Percentiles rank a stretch among this genome's conserved stretches.
phyloP scores from a whole-genome alignment of 371 early-diverging fungal genomes.

The Zychaea mexicana region DNA sequence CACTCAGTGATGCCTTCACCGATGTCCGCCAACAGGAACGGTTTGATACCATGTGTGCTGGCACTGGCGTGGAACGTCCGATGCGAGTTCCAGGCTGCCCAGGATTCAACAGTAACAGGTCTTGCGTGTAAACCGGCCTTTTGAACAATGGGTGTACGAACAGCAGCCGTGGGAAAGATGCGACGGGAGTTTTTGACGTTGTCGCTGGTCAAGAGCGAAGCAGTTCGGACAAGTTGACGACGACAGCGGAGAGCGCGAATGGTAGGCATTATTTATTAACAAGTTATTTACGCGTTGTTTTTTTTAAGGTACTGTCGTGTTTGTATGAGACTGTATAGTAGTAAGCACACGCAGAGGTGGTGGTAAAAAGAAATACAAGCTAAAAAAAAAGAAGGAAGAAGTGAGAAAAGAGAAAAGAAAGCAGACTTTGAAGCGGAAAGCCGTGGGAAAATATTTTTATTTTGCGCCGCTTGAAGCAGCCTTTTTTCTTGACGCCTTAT shows the following conservation, averaged over 20 bases:
- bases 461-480: not conserved
- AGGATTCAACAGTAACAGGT: not conserved
- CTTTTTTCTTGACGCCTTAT: conserved; percentile 34
- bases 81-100: not conserved
- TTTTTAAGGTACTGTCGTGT: no score
- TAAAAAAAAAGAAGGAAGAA: not conserved
- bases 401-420: not conserved
- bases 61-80: conserved; percentile 6
- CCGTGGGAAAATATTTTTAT: conserved; percentile 2
- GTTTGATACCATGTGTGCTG: conserved; percentile 42
- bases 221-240: not conserved
- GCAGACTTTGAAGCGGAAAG: not conserved
- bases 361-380: not conserved
- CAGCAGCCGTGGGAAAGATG: conserved; percentile 1
- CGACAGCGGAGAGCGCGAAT: not conserved
- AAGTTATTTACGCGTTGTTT: not conserved
- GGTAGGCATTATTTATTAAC: not conserved
- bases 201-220: not conserved
- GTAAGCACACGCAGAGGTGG: not conserved
- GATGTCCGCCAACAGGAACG: conserved; percentile 94
- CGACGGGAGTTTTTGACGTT: not conserved
- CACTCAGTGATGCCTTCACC: conserved; percentile 98
- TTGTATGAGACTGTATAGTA: no score
- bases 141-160: not conserved
- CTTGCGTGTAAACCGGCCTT: not conserved